These are phyloP conservation scores for Boletus pseudo-olivaceus DNA, from an alignment of 768 basidiomycete genomes.

Conservation along the genomic window DNA sequence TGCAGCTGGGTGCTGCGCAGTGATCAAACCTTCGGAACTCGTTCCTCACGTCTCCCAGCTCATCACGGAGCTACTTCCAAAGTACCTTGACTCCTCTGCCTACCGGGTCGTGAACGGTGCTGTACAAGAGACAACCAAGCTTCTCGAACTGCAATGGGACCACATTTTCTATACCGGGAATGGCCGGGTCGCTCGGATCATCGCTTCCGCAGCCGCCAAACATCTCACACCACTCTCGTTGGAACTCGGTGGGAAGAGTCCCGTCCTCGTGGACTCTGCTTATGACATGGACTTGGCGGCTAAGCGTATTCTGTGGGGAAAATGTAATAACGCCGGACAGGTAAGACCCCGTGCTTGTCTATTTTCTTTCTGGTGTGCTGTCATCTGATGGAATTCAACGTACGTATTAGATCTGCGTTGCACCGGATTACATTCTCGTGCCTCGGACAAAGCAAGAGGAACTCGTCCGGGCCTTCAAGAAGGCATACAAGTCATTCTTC, in stretches of 20 bases:
- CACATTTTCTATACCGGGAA: constrained; percentile 40
- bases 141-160: constrained; percentile 31
- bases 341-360: constrained; percentile 21
- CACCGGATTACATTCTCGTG: constrained; percentile 46
- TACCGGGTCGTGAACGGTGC: constrained; percentile 53
- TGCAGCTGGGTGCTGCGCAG: constrained; percentile 65
- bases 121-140: constrained; percentile 36
- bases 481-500: constrained; percentile 47
- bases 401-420: constrained; percentile 34
- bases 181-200: constrained; percentile 22
- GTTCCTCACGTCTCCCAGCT: constrained; percentile 47
- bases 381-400: background rate
- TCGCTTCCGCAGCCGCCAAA: constrained; percentile 25
- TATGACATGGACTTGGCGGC: constrained; percentile 50
- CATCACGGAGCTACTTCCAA: constrained; percentile 51
- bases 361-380: background rate
- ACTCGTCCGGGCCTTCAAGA: constrained; percentile 43
- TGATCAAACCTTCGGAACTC: constrained; percentile 64
- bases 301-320: constrained; percentile 65
- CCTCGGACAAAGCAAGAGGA: constrained; percentile 41
- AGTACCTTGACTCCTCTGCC: constrained; percentile 49
- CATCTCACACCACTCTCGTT: constrained; percentile 35
- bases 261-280: constrained; percentile 42
- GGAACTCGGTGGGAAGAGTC: constrained; percentile 40
- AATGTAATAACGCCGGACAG: constrained; percentile 64